A percentile compares a stretch with the other conserved stretches of the same genome.
These are phyloP conservation scores for Trifolium repens DNA, from an alignment of 306 rosid species.

Conservation along the genomic window DNA sequence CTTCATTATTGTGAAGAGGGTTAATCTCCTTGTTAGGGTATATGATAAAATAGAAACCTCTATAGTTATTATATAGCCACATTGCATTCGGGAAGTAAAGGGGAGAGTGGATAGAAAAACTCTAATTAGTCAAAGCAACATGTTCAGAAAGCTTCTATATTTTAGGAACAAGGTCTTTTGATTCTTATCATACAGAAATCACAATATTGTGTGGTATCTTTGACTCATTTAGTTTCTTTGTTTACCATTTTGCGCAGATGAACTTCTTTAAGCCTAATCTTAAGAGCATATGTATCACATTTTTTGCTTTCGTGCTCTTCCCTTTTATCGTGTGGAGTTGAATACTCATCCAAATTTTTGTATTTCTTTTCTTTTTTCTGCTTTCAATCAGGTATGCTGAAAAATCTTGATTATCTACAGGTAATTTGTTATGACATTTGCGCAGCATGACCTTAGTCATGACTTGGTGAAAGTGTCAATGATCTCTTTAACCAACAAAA, in stretches of 20 bases:
- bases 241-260: not conserved
- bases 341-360: slow-evolving; percentile 16
- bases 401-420: not conserved
- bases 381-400: not conserved
- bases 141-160: not conserved
- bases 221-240: slow-evolving; percentile 15
- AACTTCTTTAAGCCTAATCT: not conserved
- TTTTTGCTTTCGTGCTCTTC: not conserved
- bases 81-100: not conserved
- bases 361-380: not conserved
- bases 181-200: slow-evolving; percentile 1
- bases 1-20: not conserved
- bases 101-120: slow-evolving; percentile 4
- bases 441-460: not conserved
- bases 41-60: not conserved
- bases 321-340: not conserved
- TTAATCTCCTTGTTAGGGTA: not conserved
- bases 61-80: not conserved
- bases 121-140: slow-evolving; percentile 1
- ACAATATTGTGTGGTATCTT: not conserved
- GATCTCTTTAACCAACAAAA: not conserved
- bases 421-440: slow-evolving; percentile 11
- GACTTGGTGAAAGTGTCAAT: not conserved
- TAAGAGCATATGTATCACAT: not conserved
- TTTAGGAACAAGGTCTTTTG: slow-evolving; percentile 2